Percentiles rank a stretch among this genome's conserved stretches.
Evolutionary conservation across 2,329 filamentous ascomycete genomes (phyloP).

Genomic region (Grosmannia huntii): DNA sequence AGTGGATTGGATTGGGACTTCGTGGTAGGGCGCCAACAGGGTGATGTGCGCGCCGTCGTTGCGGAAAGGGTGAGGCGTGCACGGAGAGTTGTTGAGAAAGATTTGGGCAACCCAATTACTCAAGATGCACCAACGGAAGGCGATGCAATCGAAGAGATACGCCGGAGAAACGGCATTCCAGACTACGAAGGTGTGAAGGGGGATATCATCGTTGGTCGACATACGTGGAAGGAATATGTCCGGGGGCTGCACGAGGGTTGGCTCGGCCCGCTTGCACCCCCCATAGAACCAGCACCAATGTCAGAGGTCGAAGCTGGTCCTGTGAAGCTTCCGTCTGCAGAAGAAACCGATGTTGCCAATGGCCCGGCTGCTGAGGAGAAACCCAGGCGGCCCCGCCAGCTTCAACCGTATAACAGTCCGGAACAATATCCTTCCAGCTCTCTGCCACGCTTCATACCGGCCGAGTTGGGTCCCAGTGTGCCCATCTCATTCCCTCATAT

Average conservation of each 20-base stretch:
- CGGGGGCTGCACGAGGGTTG: slow-evolving; percentile 91
- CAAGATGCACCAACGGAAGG: slow-evolving; percentile 41
- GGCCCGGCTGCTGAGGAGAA: slow-evolving; percentile 39
- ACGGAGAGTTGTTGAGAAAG: slow-evolving; percentile 44
- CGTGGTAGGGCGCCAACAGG: slow-evolving; percentile 79
- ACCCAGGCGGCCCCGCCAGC: slow-evolving; percentile 46
- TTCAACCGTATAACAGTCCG: slow-evolving; percentile 60
- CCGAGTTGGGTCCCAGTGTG: slow-evolving; percentile 58
- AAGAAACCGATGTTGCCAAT: slow-evolving; percentile 39
- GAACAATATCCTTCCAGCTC: slow-evolving; percentile 55
- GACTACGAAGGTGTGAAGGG: slow-evolving; percentile 65
- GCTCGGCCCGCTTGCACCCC: slow-evolving; percentile 69
- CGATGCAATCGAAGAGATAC: slow-evolving; percentile 47
- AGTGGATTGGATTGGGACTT: slow-evolving; percentile 94
- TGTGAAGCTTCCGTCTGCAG: slow-evolving; percentile 35
- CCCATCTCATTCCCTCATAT: slow-evolving; percentile 75
- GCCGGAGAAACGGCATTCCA: slow-evolving; percentile 52
- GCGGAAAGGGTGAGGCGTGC: slow-evolving; percentile 74
- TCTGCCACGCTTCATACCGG: slow-evolving; percentile 53
- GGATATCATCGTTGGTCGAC: slow-evolving; percentile 78
- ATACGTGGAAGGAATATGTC: slow-evolving; percentile 96
- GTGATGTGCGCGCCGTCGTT: slow-evolving; percentile 78
- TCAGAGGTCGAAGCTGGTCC: slow-evolving; percentile 27
- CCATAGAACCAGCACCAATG: slow-evolving; percentile 24
- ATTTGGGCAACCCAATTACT: slow-evolving; percentile 23